A percentile compares a stretch with the other conserved stretches of the same genome.
Conservation (phyloP, 352 stramenopile genomes). For the Phytophthora pinifolia region DNA sequence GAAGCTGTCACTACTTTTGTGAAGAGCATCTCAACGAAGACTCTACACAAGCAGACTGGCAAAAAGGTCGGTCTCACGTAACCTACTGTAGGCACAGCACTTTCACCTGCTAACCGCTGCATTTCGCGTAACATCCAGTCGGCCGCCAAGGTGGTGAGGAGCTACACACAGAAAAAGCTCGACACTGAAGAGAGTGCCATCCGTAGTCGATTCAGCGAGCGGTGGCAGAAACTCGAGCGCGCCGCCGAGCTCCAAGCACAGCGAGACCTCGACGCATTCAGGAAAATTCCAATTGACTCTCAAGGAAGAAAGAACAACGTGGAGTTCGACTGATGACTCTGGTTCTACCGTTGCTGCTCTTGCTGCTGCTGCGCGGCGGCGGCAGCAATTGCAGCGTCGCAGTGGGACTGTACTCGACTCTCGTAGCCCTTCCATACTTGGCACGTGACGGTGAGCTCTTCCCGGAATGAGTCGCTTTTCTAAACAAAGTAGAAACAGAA, state of each 20-base stretch:
- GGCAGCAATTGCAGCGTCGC: conserved; percentile 33
- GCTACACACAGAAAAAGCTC: conserved; percentile 51
- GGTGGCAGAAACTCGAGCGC: conserved; percentile 36
- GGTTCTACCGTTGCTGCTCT: conserved; percentile 5
- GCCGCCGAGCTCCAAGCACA: conserved; percentile 16
- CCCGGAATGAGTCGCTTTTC: conserved; percentile 79
- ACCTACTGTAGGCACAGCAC: neutral
- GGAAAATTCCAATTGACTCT: neutral
- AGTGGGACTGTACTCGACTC: conserved; percentile 78
- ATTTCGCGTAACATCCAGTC: conserved; percentile 8
- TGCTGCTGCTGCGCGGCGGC: conserved; percentile 15
- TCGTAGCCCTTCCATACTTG: conserved; percentile 87
- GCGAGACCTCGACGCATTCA: conserved; percentile 12
- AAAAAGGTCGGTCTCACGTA: conserved; percentile 32
- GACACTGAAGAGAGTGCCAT: conserved; percentile 37
- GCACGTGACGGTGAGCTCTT: conserved; percentile 71
- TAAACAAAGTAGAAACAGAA: conserved; percentile 18
- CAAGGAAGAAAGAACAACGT: too few relatives aligned
- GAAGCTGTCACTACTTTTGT: conserved; percentile 32
- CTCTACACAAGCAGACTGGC: conserved; percentile 36
- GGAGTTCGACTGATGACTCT: too few relatives aligned
- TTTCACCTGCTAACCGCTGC: neutral
- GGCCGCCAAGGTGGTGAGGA: conserved; percentile 19
- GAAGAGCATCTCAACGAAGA: conserved; percentile 38
- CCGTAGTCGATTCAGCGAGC: conserved; percentile 30